Percentiles rank a stretch among this genome's conserved stretches.
Conservation (phyloP, 2,329 filamentous ascomycete genomes). For the Fusarium palustre region DNA sequence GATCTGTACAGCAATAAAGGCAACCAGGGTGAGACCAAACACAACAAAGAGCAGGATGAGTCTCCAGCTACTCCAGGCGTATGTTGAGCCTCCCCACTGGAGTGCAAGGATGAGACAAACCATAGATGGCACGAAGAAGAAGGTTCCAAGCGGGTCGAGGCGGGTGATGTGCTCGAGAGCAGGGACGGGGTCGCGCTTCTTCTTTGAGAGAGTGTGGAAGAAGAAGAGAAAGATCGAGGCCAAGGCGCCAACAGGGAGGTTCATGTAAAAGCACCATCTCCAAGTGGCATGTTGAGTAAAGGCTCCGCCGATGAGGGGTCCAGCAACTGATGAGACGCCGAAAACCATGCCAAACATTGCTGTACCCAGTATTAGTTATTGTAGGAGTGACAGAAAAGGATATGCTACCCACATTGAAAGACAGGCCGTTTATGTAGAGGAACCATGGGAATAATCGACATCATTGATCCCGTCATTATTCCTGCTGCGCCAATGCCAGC, state of each 20-base stretch:
- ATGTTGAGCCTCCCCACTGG: slow-evolving; percentile 70
- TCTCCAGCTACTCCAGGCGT: slow-evolving; percentile 64
- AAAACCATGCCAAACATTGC: slow-evolving; percentile 66
- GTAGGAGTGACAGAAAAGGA: not conserved
- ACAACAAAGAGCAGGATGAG: slow-evolving; percentile 66
- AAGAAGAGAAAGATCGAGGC: slow-evolving; percentile 62
- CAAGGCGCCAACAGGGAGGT: slow-evolving; percentile 66
- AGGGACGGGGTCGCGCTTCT: slow-evolving; percentile 47
- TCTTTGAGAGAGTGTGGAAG: slow-evolving; percentile 59
- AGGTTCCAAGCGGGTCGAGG: slow-evolving; percentile 69
- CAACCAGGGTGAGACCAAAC: slow-evolving; percentile 59
- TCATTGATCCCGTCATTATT: slow-evolving; percentile 67
- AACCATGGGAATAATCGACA: slow-evolving; percentile 68
- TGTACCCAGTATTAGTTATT: slow-evolving; percentile 36
- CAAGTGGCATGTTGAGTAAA: slow-evolving; percentile 63
- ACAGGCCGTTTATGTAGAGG: slow-evolving; percentile 70
- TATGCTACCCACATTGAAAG: slow-evolving; percentile 59
- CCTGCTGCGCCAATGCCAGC: slow-evolving; percentile 68
- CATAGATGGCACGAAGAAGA: slow-evolving; percentile 69
- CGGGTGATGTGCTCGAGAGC: slow-evolving; percentile 60
- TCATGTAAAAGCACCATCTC: slow-evolving; percentile 71
- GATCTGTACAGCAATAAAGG: slow-evolving; percentile 65
- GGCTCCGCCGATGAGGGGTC: slow-evolving; percentile 66
- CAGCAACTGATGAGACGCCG: slow-evolving; percentile 65
- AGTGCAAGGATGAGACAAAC: slow-evolving; percentile 71